Evolutionary conservation across 2,329 filamentous ascomycete genomes (phyloP).

Genomic region (Penicillium italicum): DNA sequence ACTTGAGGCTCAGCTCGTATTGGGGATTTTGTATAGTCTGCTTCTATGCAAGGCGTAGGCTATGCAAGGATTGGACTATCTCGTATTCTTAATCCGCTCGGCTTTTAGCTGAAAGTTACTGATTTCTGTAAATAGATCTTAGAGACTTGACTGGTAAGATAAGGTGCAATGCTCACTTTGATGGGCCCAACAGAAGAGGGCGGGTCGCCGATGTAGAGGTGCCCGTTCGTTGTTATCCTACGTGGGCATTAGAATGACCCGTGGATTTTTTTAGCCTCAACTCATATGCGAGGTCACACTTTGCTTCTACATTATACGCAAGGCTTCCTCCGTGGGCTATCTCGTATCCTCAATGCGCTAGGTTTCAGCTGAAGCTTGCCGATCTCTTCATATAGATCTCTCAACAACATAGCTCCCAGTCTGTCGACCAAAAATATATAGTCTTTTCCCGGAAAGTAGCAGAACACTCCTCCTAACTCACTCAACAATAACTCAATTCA

Average conservation of each 20-base stretch:
- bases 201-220: background rate
- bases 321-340: background rate
- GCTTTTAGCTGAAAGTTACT: background rate
- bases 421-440: background rate
- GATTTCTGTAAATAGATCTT: background rate
- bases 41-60: constrained; percentile 1
- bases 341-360: constrained; percentile 7
- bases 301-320: background rate
- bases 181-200: background rate
- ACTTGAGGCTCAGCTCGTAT: constrained; percentile 4
- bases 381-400: background rate
- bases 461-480: background rate
- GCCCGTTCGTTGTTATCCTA: background rate
- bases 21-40: background rate
- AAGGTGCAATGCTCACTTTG: constrained; percentile 1
- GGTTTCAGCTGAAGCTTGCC: background rate
- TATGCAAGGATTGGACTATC: background rate
- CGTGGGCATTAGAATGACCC: background rate
- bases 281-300: background rate
- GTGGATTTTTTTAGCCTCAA: background rate
- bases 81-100: constrained; percentile 4
- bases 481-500: background rate
- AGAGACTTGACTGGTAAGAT: background rate
- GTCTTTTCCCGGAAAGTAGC: background rate
- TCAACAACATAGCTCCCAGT: background rate